A percentile compares a stretch with the other conserved stretches of the same genome.
phyloP scores from a whole-genome alignment of 73 alveolate species.

The Paramecium caudatum region DNA sequence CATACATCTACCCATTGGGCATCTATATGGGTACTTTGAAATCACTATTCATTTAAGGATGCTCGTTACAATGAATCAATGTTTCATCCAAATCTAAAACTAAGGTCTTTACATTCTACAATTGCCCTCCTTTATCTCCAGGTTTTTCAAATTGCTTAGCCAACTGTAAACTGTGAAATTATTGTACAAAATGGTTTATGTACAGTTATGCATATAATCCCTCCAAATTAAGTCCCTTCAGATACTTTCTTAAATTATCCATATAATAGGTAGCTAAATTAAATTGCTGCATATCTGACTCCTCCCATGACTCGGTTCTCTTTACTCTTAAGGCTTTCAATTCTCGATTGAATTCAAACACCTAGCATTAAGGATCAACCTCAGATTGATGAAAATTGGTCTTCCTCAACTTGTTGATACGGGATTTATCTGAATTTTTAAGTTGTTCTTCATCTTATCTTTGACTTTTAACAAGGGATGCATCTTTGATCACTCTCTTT shows the following conservation, averaged over 20 bases:
- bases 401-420: neutral
- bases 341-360: neutral
- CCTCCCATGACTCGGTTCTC: neutral
- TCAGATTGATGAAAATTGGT: slow-evolving; percentile 15
- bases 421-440: slow-evolving; percentile 9
- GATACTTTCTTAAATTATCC: slow-evolving; percentile 45
- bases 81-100: slow-evolving; percentile 74
- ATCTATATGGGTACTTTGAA: slow-evolving; percentile 57
- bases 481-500: slow-evolving; percentile 26
- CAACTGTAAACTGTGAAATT: slow-evolving; percentile 4
- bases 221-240: slow-evolving; percentile 12
- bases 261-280: slow-evolving; percentile 12
- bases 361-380: neutral
- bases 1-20: slow-evolving; percentile 33
- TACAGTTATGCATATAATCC: slow-evolving; percentile 1
- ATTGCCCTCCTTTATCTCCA: neutral
- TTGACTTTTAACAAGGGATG: slow-evolving; percentile 4
- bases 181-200: slow-evolving; percentile 9
- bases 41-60: slow-evolving; percentile 66
- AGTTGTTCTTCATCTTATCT: neutral
- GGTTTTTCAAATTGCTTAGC: neutral
- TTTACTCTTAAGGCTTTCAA: slow-evolving; percentile 29
- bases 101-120: slow-evolving; percentile 29
- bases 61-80: slow-evolving; percentile 69
- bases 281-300: neutral